Percentiles rank a stretch among this genome's conserved stretches.
Evolutionary conservation across 169 alveolate genomes (phyloP).

Genomic region (Perkinsus marinus): DNA sequence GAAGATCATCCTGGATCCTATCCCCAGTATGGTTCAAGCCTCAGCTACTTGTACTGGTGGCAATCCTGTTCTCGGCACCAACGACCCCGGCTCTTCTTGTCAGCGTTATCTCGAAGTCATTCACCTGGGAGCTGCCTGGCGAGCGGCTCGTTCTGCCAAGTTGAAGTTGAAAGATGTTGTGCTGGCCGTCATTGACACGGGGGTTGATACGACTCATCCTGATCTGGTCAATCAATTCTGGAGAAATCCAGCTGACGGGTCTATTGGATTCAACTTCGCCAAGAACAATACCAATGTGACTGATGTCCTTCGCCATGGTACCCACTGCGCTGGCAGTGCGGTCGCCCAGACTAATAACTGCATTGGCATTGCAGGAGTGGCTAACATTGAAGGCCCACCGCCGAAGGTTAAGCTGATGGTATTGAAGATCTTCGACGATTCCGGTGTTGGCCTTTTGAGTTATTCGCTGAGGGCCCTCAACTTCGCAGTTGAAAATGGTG

Average conservation of each 20-base stretch:
- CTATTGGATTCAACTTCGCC: conserved; percentile 26
- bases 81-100: conserved; percentile 14
- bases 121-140: background rate
- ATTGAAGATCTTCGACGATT: conserved; percentile 9
- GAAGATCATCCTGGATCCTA: too few species aligned
- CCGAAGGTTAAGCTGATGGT: conserved; percentile 26
- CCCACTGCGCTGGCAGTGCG: conserved; percentile 30
- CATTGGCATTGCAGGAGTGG: conserved; percentile 16
- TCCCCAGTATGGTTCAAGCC: too few species aligned
- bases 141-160: background rate
- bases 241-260: conserved; percentile 21
- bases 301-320: conserved; percentile 32
- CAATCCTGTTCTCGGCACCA: conserved; percentile 15
- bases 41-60: background rate
- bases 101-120: conserved; percentile 8
- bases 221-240: conserved; percentile 26
- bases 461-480: conserved; percentile 22
- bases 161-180: conserved; percentile 8
- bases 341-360: conserved; percentile 23
- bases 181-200: conserved; percentile 29
- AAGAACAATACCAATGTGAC: conserved; percentile 18
- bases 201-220: conserved; percentile 28
- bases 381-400: too few species aligned
- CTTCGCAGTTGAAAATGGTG: conserved; percentile 23
- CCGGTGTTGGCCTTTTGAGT: conserved; percentile 18